A percentile compares a stretch with the other conserved stretches of the same genome.
These are phyloP conservation scores for Pyrus pyrifolia DNA, from an alignment of 306 rosid genomes.

Conservation along the genomic window DNA sequence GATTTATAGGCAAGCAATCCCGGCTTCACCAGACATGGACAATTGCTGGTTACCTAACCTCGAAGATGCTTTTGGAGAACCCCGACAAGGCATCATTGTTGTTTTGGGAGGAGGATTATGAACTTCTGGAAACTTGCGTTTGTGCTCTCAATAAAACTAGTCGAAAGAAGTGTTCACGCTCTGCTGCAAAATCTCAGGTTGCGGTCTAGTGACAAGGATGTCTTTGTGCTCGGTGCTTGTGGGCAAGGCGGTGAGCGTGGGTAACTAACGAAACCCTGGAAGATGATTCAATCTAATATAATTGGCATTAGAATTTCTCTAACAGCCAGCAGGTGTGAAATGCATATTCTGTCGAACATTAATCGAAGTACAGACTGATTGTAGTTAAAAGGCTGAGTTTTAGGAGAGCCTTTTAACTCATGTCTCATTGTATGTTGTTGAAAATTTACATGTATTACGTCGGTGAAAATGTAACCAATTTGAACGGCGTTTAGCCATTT, in stretches of 20 bases:
- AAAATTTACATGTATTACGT: neutral
- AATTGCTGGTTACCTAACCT: conserved; percentile 60
- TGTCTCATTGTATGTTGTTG: neutral
- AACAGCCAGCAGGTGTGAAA: neutral
- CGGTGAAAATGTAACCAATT: neutral
- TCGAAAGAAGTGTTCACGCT: conserved; percentile 57
- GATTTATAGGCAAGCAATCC: conserved; percentile 70
- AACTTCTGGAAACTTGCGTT: conserved; percentile 67
- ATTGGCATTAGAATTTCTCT: neutral
- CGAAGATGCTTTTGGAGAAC: conserved; percentile 70
- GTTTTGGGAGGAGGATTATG: conserved; percentile 82
- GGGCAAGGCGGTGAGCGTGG: neutral
- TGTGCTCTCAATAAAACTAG: conserved; percentile 60
- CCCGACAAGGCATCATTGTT: conserved; percentile 69
- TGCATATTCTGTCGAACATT: neutral
- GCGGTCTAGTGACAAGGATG: conserved; percentile 11
- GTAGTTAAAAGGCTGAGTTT: conserved; percentile 16
- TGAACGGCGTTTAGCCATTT: neutral
- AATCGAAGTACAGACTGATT: neutral
- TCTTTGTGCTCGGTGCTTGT: neutral
- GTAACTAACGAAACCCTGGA: neutral
- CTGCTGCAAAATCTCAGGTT: conserved; percentile 41
- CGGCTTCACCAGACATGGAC: conserved; percentile 79
- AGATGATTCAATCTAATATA: neutral
- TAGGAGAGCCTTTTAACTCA: conserved; percentile 17